Base-by-base conservation (phyloP, 345 rosid genomes). In the Brassica incana region DNA sequence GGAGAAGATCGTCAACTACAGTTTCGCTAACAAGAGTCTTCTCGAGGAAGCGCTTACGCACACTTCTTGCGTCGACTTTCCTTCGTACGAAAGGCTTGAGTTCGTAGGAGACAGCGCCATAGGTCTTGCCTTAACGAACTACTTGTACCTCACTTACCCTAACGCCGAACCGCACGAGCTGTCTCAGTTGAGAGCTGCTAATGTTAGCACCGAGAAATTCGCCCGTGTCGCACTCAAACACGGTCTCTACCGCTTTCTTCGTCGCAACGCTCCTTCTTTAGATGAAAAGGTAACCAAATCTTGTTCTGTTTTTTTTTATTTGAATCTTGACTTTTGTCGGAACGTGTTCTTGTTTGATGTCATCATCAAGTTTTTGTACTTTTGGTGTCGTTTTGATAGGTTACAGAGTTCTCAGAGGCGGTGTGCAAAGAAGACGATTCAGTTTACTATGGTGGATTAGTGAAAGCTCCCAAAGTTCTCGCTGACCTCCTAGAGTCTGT, bases 381-480 rank as follows among this genome's bases (percentile, higher is more conserved):
- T 33, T 43, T 62, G 2, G 2, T 25, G 63, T 33, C 8, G 4
- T 50, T 62, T 62, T 6, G 45, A 8, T 63, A 94, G 98, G 85
- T 94, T 23, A 82, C 29, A 78, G 96, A 87, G 71, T 94, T 94
- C 72, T 73, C 83, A 2, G 82, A 81, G 32, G 86, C 87, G 4
- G 91, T 92, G 9, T 56, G 72, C 25, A 62, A 85, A 80, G 97
- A 90, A 83, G 85, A 87, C 54, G 79, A 80, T 14, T 33, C 80
- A 1, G 88, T 82, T 6, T 74, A 74, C 0, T 76, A 90, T 71
- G 94, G 96, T 25, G 97, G 96, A 23, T 74, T 84, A 30, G 79
- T 90, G 35, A 90, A 89, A 86, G 98, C 97, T 2, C 97, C 98
- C 0, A 92, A 94, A 84, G 74, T 92, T 67, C 90, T 94, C 3